These are phyloP conservation scores for Begonia peltatifolia DNA, from an alignment of 306 rosid species.

Conservation along the genomic window DNA sequence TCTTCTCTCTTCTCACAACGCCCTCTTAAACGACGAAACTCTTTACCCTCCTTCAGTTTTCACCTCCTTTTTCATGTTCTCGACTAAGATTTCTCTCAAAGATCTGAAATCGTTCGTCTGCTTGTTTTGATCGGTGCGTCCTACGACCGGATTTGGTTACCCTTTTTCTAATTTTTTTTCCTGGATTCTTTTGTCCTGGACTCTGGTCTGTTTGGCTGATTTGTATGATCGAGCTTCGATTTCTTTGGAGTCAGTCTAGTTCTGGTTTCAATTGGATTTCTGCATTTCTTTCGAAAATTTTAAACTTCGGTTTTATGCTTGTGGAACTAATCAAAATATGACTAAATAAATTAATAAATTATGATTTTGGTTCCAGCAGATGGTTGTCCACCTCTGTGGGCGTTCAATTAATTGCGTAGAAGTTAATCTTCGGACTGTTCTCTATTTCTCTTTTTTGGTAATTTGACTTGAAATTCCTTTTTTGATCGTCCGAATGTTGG, in stretches of 20 bases:
- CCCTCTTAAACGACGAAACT: not conserved
- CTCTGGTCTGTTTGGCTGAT: not conserved
- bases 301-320: constrained; percentile 1
- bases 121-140: constrained; percentile 52
- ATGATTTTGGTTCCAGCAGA: too few relatives aligned
- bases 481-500: too few relatives aligned
- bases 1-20: constrained; percentile 2
- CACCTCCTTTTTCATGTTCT: constrained; percentile 3
- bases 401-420: too few relatives aligned
- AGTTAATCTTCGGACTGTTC: too few relatives aligned
- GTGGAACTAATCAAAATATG: too few relatives aligned
- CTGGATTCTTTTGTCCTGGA: not conserved
- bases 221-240: constrained; percentile 15
- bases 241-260: constrained; percentile 11
- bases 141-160: not conserved
- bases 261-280: constrained; percentile 14
- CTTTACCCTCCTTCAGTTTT: constrained; percentile 1
- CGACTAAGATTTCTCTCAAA: constrained; percentile 15
- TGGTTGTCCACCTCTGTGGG: too few relatives aligned
- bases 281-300: constrained; percentile 10
- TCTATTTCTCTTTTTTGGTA: not conserved
- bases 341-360: too few relatives aligned
- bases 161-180: not conserved
- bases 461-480: too few relatives aligned
- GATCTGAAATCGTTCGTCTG: constrained; percentile 37